These are phyloP conservation scores for Aspergillus kassunensis DNA, from an alignment of 495 filamentous ascomycete species.

Conservation along the genomic window DNA sequence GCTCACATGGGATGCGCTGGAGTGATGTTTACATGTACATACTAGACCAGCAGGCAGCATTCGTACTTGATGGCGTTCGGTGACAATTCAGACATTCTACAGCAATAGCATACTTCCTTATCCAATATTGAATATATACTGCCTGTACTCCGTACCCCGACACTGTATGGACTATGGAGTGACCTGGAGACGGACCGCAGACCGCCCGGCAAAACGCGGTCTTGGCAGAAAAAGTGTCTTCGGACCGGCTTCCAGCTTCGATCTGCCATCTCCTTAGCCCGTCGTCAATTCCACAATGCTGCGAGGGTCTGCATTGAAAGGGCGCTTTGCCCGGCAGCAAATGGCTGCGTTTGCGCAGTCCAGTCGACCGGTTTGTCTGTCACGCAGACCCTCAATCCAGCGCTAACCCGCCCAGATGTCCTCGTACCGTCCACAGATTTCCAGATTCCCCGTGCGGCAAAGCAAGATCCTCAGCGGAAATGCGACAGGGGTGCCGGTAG, in stretches of 20 bases:
- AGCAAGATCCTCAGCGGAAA: conserved; percentile 23
- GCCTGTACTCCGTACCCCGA: no score
- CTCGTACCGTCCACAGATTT: conserved; percentile 30
- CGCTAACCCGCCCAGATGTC: conserved; percentile 30
- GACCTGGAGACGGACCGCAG: no score
- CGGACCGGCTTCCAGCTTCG: conserved; percentile 1
- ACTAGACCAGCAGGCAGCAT: conserved; percentile 26
- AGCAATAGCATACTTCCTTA: no score
- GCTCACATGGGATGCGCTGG: conserved; percentile 11
- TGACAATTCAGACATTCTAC: conserved; percentile 11
- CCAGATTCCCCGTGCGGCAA: conserved; percentile 21
- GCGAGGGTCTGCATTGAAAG: conserved; percentile 33
- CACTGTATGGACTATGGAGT: no score
- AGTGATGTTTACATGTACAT: conserved; percentile 27
- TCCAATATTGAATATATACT: no score
- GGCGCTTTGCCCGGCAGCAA: conserved; percentile 34
- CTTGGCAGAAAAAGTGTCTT: conserved; percentile 11
- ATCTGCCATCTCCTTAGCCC: conserved; percentile 15
- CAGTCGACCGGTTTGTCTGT: conserved; percentile 32
- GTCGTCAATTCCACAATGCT: conserved; percentile 30
- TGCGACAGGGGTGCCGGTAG: conserved; percentile 23
- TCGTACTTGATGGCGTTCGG: conserved; percentile 29
- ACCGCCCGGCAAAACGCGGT: conserved; percentile 5
- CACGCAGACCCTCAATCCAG: background rate
- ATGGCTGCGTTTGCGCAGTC: conserved; percentile 29